These are phyloP conservation scores for Chrysoporthe cubensis DNA, from an alignment of 2,329 filamentous ascomycete species.

Conservation along the genomic window DNA sequence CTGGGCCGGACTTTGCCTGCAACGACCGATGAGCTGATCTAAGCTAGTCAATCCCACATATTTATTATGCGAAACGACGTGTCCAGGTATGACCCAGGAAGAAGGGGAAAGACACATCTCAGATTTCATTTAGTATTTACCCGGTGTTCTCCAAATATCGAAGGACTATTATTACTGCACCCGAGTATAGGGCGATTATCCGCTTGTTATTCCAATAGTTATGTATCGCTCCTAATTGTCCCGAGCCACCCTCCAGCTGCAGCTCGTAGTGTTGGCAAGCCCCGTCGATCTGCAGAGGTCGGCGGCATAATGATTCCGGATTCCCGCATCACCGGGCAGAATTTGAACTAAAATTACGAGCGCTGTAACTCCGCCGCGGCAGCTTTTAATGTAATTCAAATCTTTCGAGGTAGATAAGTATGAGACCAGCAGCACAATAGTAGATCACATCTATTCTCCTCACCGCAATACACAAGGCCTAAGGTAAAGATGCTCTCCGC, in stretches of 20 bases:
- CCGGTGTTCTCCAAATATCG: background rate
- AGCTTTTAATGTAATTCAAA: background rate
- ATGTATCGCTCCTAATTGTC: background rate
- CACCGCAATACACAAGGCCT: background rate
- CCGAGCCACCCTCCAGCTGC: background rate
- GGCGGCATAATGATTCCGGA: background rate
- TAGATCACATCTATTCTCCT: background rate
- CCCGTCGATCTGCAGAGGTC: background rate
- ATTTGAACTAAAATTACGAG: background rate
- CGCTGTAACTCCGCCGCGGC: background rate
- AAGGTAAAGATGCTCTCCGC: background rate
- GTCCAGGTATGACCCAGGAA: background rate
- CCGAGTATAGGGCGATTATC: background rate
- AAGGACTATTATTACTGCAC: background rate
- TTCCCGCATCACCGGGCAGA: background rate
- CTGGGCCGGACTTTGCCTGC: no score
- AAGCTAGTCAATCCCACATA: no score
- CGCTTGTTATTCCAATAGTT: background rate
- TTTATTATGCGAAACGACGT: no score
- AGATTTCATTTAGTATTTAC: background rate
- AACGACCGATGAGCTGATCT: no score
- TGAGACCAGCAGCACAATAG: background rate
- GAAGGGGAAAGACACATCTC: background rate
- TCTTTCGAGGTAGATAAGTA: background rate
- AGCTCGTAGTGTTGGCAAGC: background rate